phyloP scores from a whole-genome alignment of 1,139 yeast genomes.

The Kurtzmaniella quercitrusa region DNA sequence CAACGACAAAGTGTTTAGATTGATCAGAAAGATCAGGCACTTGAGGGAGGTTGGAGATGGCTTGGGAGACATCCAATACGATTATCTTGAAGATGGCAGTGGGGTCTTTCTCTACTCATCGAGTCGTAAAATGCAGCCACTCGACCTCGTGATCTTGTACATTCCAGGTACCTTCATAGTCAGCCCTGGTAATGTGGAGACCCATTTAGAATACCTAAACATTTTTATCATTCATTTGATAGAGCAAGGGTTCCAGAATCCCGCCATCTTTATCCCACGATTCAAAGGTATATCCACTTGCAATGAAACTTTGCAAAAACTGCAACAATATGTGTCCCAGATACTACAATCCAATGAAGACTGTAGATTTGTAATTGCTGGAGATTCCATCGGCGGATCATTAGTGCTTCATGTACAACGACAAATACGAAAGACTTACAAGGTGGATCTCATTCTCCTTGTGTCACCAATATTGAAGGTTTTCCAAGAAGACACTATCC shows the following conservation, averaged over 20 bases:
- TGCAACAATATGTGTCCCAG: conserved; percentile 6
- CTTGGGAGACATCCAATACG: conserved; percentile 10
- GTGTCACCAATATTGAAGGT: conserved; percentile 10
- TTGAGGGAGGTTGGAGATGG: conserved; percentile 13
- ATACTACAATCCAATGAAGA: conserved; percentile 2
- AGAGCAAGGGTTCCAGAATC: conserved; percentile 15
- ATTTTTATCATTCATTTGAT: conserved; percentile 11
- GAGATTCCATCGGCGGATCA: conserved; percentile 13
- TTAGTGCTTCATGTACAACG: conserved; percentile 4
- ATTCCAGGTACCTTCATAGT: conserved; percentile 12
- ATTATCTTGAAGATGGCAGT: conserved; percentile 1
- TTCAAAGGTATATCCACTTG: conserved; percentile 5
- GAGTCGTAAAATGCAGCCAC: conserved; percentile 7
- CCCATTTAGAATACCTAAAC: conserved; percentile 13
- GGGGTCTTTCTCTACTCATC: conserved; percentile 11
- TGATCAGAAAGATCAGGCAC: conserved; percentile 9
- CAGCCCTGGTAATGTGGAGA: conserved; percentile 10
- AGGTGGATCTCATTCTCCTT: conserved; percentile 2
- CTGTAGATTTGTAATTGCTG: conserved; percentile 9
- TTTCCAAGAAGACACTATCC: not conserved
- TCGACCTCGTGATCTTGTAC: conserved; percentile 12
- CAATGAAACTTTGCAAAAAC: not conserved
- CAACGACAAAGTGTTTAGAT: conserved; percentile 10
- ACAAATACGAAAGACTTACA: not conserved
- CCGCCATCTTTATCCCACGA: conserved; percentile 11